These are phyloP conservation scores for Bryoerythrophyllum caledonicum DNA, from an alignment of 225 moss, liverwort and hornwort species.

Conservation along the genomic window DNA sequence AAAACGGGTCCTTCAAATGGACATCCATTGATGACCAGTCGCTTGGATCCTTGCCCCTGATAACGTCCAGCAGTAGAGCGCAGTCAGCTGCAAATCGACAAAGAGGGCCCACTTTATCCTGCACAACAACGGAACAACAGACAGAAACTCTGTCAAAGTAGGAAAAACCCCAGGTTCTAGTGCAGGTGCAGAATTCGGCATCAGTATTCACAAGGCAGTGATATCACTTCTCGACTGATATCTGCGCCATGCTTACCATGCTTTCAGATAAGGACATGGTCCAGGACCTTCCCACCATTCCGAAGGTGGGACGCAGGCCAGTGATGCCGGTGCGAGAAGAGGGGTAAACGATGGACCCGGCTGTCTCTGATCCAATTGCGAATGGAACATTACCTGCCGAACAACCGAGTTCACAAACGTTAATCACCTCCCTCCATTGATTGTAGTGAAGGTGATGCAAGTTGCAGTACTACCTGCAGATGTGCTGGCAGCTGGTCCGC, in stretches of 20 bases:
- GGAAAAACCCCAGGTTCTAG: neutral
- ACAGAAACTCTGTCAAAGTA: neutral
- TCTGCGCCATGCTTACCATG: conserved; percentile 33
- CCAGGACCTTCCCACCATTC: conserved; percentile 77
- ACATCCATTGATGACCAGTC: conserved; percentile 65
- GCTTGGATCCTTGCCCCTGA: conserved; percentile 69
- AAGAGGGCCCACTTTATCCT: conserved; percentile 72
- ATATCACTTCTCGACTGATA: too few species aligned
- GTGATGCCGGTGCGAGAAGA: conserved; percentile 63
- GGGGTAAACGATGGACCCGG: conserved; percentile 59
- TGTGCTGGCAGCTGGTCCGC: conserved; percentile 60
- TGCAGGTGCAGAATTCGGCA: neutral
- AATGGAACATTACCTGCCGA: conserved; percentile 65
- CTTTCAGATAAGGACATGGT: conserved; percentile 59
- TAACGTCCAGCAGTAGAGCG: conserved; percentile 57
- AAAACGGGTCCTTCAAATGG: conserved; percentile 60
- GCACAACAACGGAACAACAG: neutral
- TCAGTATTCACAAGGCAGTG: neutral
- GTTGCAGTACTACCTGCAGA: conserved; percentile 42
- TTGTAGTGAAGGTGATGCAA: neutral
- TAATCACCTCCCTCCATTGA: neutral
- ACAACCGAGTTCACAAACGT: neutral
- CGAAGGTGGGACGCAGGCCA: conserved; percentile 65
- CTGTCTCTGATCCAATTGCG: conserved; percentile 64
- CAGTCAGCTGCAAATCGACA: conserved; percentile 67